A percentile compares a stretch with the other conserved stretches of the same genome.
These are phyloP conservation scores for Paraglomus brasilianum DNA, from an alignment of 192 early-diverging fungal species.

Conservation along the genomic window DNA sequence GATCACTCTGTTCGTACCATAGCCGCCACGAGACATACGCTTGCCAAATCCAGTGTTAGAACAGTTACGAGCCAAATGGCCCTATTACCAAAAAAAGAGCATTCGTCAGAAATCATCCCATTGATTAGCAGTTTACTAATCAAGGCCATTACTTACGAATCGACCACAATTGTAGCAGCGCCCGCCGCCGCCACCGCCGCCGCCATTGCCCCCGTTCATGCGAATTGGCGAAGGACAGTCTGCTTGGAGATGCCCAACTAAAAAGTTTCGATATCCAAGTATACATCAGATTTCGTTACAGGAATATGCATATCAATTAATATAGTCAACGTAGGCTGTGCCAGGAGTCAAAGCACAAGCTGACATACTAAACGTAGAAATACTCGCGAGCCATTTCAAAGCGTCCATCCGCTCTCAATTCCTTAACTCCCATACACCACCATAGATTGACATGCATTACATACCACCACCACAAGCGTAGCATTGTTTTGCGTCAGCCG, in stretches of 20 bases:
- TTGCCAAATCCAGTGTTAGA: slow-evolving; percentile 31
- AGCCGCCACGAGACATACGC: slow-evolving; percentile 17
- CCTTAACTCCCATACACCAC: too few relatives aligned
- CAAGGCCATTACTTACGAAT: slow-evolving; percentile 41
- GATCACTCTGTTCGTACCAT: slow-evolving; percentile 32
- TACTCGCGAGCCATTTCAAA: too few relatives aligned
- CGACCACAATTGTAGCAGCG: slow-evolving; percentile 52
- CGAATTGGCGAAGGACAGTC: slow-evolving; percentile 48
- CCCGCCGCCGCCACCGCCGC: slow-evolving; percentile 31
- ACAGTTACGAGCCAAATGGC: slow-evolving; percentile 55
- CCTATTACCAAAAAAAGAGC: slow-evolving; percentile 34
- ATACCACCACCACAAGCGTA: slow-evolving; percentile 57
- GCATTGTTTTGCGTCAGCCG: slow-evolving; percentile 49
- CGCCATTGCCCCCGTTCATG: slow-evolving; percentile 5
- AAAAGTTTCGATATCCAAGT: not conserved
- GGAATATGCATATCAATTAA: not conserved
- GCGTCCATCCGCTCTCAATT: too few relatives aligned
- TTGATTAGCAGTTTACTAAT: not conserved
- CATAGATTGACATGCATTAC: not conserved
- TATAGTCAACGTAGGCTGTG: not conserved
- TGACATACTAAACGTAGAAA: too few relatives aligned
- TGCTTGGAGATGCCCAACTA: slow-evolving; percentile 56
- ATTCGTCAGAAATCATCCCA: not conserved
- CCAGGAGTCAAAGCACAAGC: too few relatives aligned
- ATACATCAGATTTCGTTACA: too few relatives aligned